Base-by-base conservation (phyloP, 768 basidiomycete species). In the Dioszegia hungarica region DNA sequence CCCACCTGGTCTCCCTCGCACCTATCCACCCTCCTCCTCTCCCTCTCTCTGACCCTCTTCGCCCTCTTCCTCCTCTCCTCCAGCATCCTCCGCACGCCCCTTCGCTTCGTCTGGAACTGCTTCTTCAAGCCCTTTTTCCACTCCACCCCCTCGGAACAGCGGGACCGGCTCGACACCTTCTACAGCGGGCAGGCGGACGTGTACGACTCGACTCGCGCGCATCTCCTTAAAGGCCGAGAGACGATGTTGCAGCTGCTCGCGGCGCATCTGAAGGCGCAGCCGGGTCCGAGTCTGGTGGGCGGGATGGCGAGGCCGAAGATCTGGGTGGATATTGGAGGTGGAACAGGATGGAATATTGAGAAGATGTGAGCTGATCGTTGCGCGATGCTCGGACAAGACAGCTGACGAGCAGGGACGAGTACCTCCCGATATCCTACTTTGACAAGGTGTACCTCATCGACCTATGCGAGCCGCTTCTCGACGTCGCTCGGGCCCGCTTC, bases 311-410 rank as follows among this genome's bases (percentile, higher is more conserved):
- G 81, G 67, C 79, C 79, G 14, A 80, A 86, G 17, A 80, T 89
- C 14, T 89, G 87, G 87, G 80, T 89, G 17, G 87, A 89, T 68
- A 83, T 89, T 54, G 86, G 87, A 15, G 87, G 87, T 29, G 87
- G 86, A 25, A 88, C 87, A 12, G 83, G 84, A 5, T 83, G 83
- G 77, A 88, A 87, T 69, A 82, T 88, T 63, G 86, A 88, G 73
- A 78, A 82, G 56, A 87, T 87, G 70, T 67, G 34, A 56, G 64
- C 36, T 53, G 33, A 38, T 14, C 6, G 19, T 11, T 6, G 20
- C 20, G 15, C 15, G 14, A 15, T 14, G 6, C 15, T 34, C 17
- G 9, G 31, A n/a, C 31, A 47, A 29, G 24, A 15, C 15, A 57
- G 56, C 47, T 58, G 19, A 37, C 28, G 29, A 12, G 25, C 22